Base-by-base conservation (phyloP, 164 flowering plant species). In the Kingdonia uniflora region DNA sequence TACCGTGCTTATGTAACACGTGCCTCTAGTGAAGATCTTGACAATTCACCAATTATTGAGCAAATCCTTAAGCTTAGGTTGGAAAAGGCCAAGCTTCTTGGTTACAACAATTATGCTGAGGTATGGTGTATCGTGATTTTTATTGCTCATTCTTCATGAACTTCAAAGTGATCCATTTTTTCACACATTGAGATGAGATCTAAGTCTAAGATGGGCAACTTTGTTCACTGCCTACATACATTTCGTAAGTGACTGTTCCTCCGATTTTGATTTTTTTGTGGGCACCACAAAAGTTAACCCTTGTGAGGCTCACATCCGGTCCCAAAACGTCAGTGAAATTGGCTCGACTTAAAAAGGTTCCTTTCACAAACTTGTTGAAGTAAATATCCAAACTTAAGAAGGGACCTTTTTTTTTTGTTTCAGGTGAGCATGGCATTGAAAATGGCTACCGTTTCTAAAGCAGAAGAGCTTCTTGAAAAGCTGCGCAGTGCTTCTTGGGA, bases 401-500 rank as follows among this genome's bases (percentile, higher is more conserved):
- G 19, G 23, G 44, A 52, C 21, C 7, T 51, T 49, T 63, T 54
- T 49, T 63, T 54, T 19, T 44, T 67, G 11, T 50, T 63, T 6
- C 47, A 94, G 99, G 95, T 94, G 51, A 94, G 99, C 81, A 89
- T 94, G 97, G 96, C 95, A 48, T 74, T 74, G 60, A 89, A 94
- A 76, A 89, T 94, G 99, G 97, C 96, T 16, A 89, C 89, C 29
- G 87, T 94, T 68, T 76, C 74, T 22, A 94, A 75, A 70, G 97
- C 95, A 20, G 74, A 74, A 71, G 95, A 86, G 55, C 95, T 88
- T 16, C 74, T 88, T 38, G 95, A 86, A 68, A 92, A 81, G 74
- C 82, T 88, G 60, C 80, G 87, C 0, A 77, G 68, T 61, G 95
- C 95, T 63, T 86, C 99, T 52, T 92, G 99, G 99, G 48, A 74